Evolutionary conservation across 352 stramenopile genomes (phyloP), one percentile per base, ranked within the genome.

Genomic region (Pythium biforme): DNA sequence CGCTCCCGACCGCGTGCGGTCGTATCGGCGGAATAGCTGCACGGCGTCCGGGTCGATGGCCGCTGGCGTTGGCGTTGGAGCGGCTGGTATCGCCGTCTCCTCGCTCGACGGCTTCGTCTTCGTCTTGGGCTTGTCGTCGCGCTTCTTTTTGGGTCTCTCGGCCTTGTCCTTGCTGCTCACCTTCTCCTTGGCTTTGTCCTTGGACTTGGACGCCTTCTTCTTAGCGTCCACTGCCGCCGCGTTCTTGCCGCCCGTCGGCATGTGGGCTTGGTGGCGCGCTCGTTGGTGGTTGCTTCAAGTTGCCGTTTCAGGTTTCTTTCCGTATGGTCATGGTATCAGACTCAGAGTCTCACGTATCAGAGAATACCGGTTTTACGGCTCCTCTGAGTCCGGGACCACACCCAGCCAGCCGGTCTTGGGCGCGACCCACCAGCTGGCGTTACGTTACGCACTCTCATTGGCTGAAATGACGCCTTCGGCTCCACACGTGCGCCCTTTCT

Each of bases 11-110:
- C 84, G 79, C 22, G 64, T 66, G 15, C 69, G 76, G 31, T 94
- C 83, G 50, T 94, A 94, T 15, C 82, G 74, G 23, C 85, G 77
- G 49, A 92, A 92, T n/a, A 94, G 66, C 39, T 92, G 85, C 52
- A 92, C 81, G 10, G 85, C 85, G 39, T 94, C 83, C 0, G 82
- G 73, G 45, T 92, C 77, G 10, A 74, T 54, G 19, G 52, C 10
- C 29, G 45, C 5, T 22, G 61, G 22, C 1, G 45, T 19, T n/a
- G 64, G 20, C 8, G 50, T 17, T 54, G 56, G 20, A 20, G 49
- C 19, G 39, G 27, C 14, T 57, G 47, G 31, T 6, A 25, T 66
- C 29, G 34, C 40, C 49, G 27, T 23, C 12, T 59, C 31, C 6
- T 49, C 17, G 37, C 37, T 43, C n/a, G n/a, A n/a, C n/a, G n/a